Evolutionary conservation across 768 basidiomycete genomes (phyloP), one percentile per base, ranked within the genome.

Genomic region (Botryobasidium botryosum): DNA sequence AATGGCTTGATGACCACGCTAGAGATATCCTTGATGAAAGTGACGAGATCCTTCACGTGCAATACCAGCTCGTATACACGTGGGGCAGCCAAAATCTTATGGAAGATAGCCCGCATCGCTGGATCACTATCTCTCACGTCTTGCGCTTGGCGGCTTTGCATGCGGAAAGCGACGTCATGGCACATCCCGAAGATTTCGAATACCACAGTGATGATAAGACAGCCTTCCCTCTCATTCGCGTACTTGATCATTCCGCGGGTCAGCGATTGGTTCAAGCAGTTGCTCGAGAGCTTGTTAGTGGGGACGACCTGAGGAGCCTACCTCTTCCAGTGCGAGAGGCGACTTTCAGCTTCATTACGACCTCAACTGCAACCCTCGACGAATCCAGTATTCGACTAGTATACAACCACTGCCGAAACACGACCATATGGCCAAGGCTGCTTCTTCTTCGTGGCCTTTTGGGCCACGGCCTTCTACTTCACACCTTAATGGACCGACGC

Each of bases 41-140:
- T 18, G 40, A 47, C 10, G 50, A 73, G 36, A 61, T 71, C 24
- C 59, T 72, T 3, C 62, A 65, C 40, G 62, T 65, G 29, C 59
- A 62, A 0, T 70, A 72, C 50, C 69, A 71, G 46, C 53, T 72
- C 10, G 56, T 72, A 3, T 72, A 71, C 40, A 67, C 69, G 0
- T 53, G 63, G 25, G 68, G 67, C 33, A 29, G 54, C 4, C 65
- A 65, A 37, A 48, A 31, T 15, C 54, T 59, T 0, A 40, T 69
- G n/a, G 63, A 70, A 33, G 59, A 60, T 37, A 59, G 58, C 35
- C 67, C 68, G 3, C 53, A 63, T 35, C 63, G 69, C 12, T 72
- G 70, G 70, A 52, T 45, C 1, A 63, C 57, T 3, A 57, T 58
- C 0, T 66, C 70, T 48, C 56, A 64, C 7, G 43, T 69, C 8